Percentiles rank a stretch among this genome's conserved stretches.
phyloP scores from a whole-genome alignment of 352 stramenopile species.

The Phytophthora nicotianae region DNA sequence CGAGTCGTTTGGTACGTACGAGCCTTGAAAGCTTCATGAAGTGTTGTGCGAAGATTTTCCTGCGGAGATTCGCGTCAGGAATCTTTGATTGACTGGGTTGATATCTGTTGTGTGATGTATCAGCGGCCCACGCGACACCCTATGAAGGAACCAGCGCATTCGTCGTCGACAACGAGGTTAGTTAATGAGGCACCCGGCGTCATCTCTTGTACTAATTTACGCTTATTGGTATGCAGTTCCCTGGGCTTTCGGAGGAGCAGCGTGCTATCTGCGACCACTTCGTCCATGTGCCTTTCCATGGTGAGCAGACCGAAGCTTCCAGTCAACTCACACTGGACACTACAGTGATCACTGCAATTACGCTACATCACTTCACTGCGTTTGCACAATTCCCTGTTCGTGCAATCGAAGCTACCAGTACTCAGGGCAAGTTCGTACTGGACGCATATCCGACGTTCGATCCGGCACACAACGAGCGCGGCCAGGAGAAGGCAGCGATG shows the following conservation, averaged over 20 bases:
- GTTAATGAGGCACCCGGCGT: conserved; percentile 9
- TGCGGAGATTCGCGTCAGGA: not conserved
- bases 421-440: conserved; percentile 81
- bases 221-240: conserved; percentile 30
- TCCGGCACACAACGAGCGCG: conserved; percentile 30
- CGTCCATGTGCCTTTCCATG: conserved; percentile 63
- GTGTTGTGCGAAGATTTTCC: conserved; percentile 4
- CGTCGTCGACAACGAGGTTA: conserved; percentile 77
- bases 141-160: conserved; percentile 70
- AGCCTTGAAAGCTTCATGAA: conserved; percentile 2
- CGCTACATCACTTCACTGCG: conserved; percentile 70
- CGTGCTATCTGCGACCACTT: conserved; percentile 71
- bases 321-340: conserved; percentile 52
- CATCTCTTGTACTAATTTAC: conserved; percentile 3
- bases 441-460: conserved; percentile 64
- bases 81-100: conserved; percentile 9
- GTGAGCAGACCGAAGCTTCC: conserved; percentile 44
- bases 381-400: conserved; percentile 67
- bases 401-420: conserved; percentile 62
- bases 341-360: conserved; percentile 68
- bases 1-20: conserved; percentile 36
- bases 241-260: conserved; percentile 62
- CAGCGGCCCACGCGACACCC: conserved; percentile 52
- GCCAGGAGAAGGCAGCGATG: conserved; percentile 46
- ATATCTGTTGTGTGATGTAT: conserved; percentile 26